phyloP scores from a whole-genome alignment of 495 filamentous ascomycete species.

The Daldinia bambusicola region DNA sequence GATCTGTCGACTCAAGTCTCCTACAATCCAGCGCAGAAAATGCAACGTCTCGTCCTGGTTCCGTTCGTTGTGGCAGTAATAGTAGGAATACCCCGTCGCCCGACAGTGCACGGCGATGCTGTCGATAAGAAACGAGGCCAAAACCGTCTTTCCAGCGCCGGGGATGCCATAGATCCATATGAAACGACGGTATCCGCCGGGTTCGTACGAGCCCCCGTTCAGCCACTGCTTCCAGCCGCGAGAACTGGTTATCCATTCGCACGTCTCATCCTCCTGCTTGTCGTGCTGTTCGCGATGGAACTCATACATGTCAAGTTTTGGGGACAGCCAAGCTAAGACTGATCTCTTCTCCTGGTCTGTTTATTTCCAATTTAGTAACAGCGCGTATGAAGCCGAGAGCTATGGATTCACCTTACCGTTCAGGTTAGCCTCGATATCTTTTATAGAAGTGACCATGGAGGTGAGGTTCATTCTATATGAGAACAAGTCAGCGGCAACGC shows the following conservation, averaged over 20 bases:
- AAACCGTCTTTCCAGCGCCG: conserved; percentile 56
- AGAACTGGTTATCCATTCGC: conserved; percentile 36
- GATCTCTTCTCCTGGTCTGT: conserved; percentile 29
- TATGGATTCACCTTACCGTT: conserved; percentile 21
- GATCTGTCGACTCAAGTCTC: conserved; percentile 48
- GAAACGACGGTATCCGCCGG: conserved; percentile 28
- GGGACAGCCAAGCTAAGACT: conserved; percentile 30
- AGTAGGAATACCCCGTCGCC: conserved; percentile 45
- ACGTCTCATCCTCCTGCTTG: conserved; percentile 41
- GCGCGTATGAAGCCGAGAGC: neutral
- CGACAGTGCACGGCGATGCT: conserved; percentile 34
- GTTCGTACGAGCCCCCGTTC: conserved; percentile 14
- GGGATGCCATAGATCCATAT: conserved; percentile 57
- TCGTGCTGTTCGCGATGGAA: conserved; percentile 37
- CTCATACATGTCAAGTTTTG: conserved; percentile 33
- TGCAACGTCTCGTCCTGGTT: conserved; percentile 48
- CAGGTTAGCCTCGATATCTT: conserved; percentile 29
- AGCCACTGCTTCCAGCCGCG: conserved; percentile 32
- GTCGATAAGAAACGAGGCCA: conserved; percentile 50
- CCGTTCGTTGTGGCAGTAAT: conserved; percentile 54
- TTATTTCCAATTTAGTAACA: neutral
- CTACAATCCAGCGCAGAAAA: conserved; percentile 45
- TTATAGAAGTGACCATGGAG: conserved; percentile 9
- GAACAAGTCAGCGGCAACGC: conserved; percentile 7
- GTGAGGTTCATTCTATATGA: conserved; percentile 27